A percentile compares a stretch with the other conserved stretches of the same genome.
Conservation (phyloP, 2,329 filamentous ascomycete species). For the Phyllosticta ampelicida region DNA sequence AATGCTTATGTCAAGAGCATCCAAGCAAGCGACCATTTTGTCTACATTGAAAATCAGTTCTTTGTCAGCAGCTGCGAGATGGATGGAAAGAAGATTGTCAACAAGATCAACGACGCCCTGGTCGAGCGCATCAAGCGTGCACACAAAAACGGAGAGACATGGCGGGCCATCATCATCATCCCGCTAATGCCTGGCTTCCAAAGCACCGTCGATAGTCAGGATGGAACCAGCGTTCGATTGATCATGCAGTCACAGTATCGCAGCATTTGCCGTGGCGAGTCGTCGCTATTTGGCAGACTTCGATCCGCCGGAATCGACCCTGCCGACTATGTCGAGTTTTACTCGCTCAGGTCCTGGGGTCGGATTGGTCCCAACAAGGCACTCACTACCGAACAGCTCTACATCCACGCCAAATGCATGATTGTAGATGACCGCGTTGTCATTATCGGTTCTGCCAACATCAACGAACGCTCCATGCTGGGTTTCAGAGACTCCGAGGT, state of each 20-base stretch:
- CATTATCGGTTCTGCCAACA: constrained; percentile 94
- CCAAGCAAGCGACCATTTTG: constrained; percentile 87
- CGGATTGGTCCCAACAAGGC: constrained; percentile 73
- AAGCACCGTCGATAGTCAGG: constrained; percentile 87
- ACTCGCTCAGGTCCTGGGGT: constrained; percentile 84
- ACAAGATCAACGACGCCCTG: constrained; percentile 86
- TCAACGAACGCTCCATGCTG: constrained; percentile 95
- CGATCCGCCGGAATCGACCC: constrained; percentile 74
- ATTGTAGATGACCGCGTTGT: constrained; percentile 88
- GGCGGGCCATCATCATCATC: constrained; percentile 82
- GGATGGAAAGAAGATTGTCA: constrained; percentile 76
- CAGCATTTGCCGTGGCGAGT: constrained; percentile 86
- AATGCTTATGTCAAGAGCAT: constrained; percentile 93
- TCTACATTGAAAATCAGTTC: constrained; percentile 99
- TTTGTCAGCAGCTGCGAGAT: constrained; percentile 91
- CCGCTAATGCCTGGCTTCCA: constrained; percentile 98
- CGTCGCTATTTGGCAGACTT: constrained; percentile 82
- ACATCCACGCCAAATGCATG: constrained; percentile 96
- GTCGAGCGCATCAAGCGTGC: constrained; percentile 86
- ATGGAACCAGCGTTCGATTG: constrained; percentile 84
- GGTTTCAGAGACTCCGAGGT: constrained; percentile 86
- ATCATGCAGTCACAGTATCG: constrained; percentile 97
- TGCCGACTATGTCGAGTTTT: constrained; percentile 93
- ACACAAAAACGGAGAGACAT: constrained; percentile 71
- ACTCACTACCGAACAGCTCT: constrained; percentile 88